Evolutionary conservation across 202 grass and related monocot species (phyloP).

Genomic region (Miscanthus sacchariflorus): DNA sequence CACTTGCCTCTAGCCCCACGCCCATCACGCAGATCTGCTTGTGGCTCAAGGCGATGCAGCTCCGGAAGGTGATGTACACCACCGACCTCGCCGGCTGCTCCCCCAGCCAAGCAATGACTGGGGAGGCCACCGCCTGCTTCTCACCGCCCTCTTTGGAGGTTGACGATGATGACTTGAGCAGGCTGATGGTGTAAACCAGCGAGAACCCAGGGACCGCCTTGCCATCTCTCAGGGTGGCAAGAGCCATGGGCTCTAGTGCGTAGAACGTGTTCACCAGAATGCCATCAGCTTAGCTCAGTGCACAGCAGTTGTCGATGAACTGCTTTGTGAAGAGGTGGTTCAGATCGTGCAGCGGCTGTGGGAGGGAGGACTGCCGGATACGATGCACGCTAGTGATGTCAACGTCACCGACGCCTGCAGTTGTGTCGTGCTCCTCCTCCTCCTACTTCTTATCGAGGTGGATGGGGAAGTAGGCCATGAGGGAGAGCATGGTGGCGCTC

Average conservation of each 20-base stretch:
- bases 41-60: slow-evolving; percentile 34
- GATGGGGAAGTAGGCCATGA: slow-evolving; percentile 2
- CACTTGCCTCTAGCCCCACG: slow-evolving; percentile 48
- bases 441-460: neutral
- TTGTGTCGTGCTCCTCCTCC: no score
- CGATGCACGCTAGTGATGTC: slow-evolving; percentile 38
- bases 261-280: slow-evolving; percentile 57
- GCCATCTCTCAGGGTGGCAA: slow-evolving; percentile 44
- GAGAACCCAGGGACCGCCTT: slow-evolving; percentile 38
- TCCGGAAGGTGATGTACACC: slow-evolving; percentile 67
- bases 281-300: slow-evolving; percentile 8
- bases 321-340: slow-evolving; percentile 49
- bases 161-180: slow-evolving; percentile 4
- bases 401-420: slow-evolving; percentile 25
- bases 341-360: slow-evolving; percentile 24
- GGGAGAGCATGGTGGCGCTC: slow-evolving; percentile 37
- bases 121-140: neutral
- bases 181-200: slow-evolving; percentile 45
- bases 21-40: slow-evolving; percentile 58
- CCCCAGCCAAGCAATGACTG: slow-evolving; percentile 10
- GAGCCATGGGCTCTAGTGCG: slow-evolving; percentile 37
- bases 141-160: no score
- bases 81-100: slow-evolving; percentile 61
- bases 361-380: no score
- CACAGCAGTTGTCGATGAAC: slow-evolving; percentile 23